Evolutionary conservation across 768 basidiomycete genomes (phyloP).

Genomic region (Polyporus arcularius): DNA sequence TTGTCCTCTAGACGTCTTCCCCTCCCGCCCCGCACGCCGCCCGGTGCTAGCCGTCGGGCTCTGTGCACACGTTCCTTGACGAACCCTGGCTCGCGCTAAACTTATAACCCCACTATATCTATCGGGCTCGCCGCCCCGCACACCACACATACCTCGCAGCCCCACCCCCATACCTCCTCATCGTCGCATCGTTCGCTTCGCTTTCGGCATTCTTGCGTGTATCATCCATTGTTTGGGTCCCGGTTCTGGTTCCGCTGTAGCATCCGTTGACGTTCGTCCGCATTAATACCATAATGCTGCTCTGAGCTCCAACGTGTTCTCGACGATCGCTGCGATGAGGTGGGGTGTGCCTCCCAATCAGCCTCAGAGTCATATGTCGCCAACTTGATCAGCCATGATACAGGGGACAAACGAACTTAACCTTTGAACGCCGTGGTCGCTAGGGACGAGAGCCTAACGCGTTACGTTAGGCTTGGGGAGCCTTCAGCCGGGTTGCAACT

Average conservation of each 20-base stretch:
- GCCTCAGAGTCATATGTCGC: too few relatives aligned
- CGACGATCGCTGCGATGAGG: background rate
- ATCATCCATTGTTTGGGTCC: background rate
- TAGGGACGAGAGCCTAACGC: too few relatives aligned
- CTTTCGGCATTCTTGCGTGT: background rate
- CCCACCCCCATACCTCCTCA: background rate
- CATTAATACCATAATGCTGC: background rate
- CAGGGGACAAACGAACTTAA: too few relatives aligned
- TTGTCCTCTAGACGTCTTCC: constrained; percentile 40
- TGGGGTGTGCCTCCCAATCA: too few relatives aligned
- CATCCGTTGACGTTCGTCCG: background rate
- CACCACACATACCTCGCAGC: background rate
- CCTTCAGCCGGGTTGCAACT: too few relatives aligned
- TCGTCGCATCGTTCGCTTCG: background rate
- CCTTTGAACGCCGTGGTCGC: too few relatives aligned
- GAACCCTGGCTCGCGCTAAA: constrained; percentile 17
- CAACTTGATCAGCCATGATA: too few relatives aligned
- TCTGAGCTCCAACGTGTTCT: background rate
- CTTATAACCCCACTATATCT: constrained; percentile 13
- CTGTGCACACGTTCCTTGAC: background rate
- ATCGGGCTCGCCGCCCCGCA: background rate
- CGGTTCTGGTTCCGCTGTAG: background rate
- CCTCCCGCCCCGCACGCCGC: background rate
- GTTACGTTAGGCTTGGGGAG: too few relatives aligned
- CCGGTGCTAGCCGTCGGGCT: constrained; percentile 3